Base-by-base conservation (phyloP, 495 filamentous ascomycete species). In the Penicillium canescens region DNA sequence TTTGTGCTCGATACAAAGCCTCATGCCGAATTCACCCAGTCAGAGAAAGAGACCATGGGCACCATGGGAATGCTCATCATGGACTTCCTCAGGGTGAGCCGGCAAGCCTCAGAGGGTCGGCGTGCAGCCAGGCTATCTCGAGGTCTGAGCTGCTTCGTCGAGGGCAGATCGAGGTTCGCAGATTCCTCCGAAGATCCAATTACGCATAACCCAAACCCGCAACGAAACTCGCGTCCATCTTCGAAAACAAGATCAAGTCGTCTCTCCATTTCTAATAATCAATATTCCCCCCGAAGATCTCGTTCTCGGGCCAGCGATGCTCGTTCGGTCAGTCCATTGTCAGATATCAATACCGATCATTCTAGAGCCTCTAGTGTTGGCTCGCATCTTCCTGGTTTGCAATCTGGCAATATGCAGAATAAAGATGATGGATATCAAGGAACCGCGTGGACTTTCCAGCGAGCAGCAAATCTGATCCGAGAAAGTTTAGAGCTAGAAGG, bases 141-240 rank as follows among this genome's bases (percentile, higher is more conserved):
- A 12, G 83, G 83, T 4, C 66, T 89, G n/a, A 84, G 79, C 26
- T 77, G 71, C 33, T 88, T 88, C 64, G 82, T 86, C 2, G 83
- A 87, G 49, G 71, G 73, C 0, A 67, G 61, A 18, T 72, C 69
- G 8, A 67, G 62, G 12, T 67, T 74, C 13, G 41, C 64, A 16
- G 66, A 70, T 40, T 52, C 40, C 0, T 21, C 37, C 2, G 51
- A 67, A 26, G n/a, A 42, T 38, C 51, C 41, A 12, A 23, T 6
- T 9, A 3, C 2, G 6, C 8, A n/a, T 43, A 43, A 1, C 6
- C 3, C 6, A 21, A 21, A 18, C 12, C 12, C 3, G 20, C 46
- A 38, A 18, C 24, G 11, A 4, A 26, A 6, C 20, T 38, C 46
- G 7, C 46, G 34, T 39, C 35, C 46, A 6, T 8, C 20, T 24